Evolutionary conservation across 768 basidiomycete species (phyloP), one percentile per base, ranked within the genome.

Genomic region (Neoboletus subvelutipes): DNA sequence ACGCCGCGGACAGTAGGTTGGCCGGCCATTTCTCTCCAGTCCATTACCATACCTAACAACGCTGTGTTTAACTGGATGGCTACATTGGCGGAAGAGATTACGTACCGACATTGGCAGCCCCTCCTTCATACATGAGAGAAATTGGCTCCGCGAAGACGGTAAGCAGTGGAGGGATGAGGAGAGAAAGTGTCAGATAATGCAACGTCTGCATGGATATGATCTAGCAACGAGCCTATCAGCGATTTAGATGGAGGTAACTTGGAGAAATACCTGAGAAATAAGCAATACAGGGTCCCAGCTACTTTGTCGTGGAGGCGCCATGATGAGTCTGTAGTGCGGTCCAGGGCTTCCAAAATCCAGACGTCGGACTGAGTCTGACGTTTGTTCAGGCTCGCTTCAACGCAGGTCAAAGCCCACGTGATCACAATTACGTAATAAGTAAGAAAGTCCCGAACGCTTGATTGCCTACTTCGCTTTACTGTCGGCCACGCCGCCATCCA

Each of bases 21-120:
- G 5, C 93, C 90, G 1, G 94, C 90, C 84, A 99, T 88, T 72
- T 98, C 91, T 45, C 94, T 81, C 97, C 97, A 99, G 74, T 98
- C 95, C 87, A 99, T 93, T 37, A 98, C 77, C 88, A 94, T 92
- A 4, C 88, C 89, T 88, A 58, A 54, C 51, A 45, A 52, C 31
- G 45, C 57, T 50, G 53, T 49, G 20, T 56, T 20, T 50, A 45
- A 20, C 37, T 52, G 39, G 20, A 42, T 28, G 39, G n/a, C 33
- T 33, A 36, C 17, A 29, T 31, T 28, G 39, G 24, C 8, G 17
- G 48, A 20, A 13, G 15, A 39, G 34, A 60, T 50, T 56, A 71
- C 85, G 58, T 67, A 88, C 89, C 89, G 37, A 92, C 84, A 69
- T 82, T 92, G n/a, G 87, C 78, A 18, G 88, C 81, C 33, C 90